Base-by-base conservation (phyloP, 1,284 basidiomycete genomes). In the Ustilago esculenta region DNA sequence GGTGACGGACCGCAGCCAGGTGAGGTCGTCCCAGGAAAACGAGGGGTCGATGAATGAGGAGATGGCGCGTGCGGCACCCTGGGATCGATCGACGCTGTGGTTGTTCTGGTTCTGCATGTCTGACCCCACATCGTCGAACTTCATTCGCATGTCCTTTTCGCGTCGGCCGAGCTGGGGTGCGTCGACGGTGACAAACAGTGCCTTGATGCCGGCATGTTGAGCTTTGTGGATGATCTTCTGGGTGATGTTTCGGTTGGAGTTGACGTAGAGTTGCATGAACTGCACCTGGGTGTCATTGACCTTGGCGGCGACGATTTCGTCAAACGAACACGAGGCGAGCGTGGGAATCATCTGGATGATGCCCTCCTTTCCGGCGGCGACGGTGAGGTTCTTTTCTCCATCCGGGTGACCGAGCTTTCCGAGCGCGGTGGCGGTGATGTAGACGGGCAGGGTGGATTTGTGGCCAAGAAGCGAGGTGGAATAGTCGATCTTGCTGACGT, bases 321-420 rank as follows among this genome's bases (percentile, higher is more conserved):
- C 86, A 49, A 87, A 86, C 77, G 84, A 77, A 63, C 84, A 84
- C 11, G 75, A 77, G 23, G 75, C 70, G 24, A 76, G 60, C 10
- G 75, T 76, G 34, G 75, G 75, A 36, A 76, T 60, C 75, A 75
- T 92, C 80, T 95, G 92, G 44, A 93, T 90, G 60, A 94, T 88
- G 30, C 87, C 87, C 5, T 87, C 86, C 47, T 85, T 85, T 18
- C 86, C 87, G 5, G 89, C 88, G 1, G 89, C 93, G 49, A 85
- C 85, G 5, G 91, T 91, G 60, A 95, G 88, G 82, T 94, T 94
- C 40, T 94, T 85, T 83, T 96, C 94, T 17, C 94, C 94, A 52
- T 94, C 91, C 1, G 92, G 92, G 79, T 96, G 94, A 1, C 92
- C 92, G 3, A 95, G 85, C 73, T 90, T 90, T 12, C 92, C 92